phyloP scores from a whole-genome alignment of 1,284 basidiomycete genomes.

The Rhodotorula sp. region DNA sequence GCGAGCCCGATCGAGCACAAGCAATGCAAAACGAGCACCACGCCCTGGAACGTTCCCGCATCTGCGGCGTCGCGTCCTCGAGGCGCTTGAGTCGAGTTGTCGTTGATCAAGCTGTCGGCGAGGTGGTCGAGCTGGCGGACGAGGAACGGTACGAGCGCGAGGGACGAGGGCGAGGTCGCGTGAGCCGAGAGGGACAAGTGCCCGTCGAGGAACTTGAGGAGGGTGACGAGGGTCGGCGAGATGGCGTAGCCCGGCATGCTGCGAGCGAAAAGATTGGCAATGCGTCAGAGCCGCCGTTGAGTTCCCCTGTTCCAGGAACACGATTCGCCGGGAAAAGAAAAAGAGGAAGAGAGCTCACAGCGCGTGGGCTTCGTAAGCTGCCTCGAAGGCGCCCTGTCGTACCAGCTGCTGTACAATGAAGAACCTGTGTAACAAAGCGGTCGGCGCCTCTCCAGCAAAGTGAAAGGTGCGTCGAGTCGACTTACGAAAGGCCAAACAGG shows the following conservation, averaged over 20 bases:
- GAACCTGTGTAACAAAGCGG: constrained; percentile 12
- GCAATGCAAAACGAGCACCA: constrained; percentile 29
- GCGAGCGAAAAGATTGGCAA: too few species aligned
- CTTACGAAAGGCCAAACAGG: constrained; percentile 13
- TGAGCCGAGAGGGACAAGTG: constrained; percentile 18
- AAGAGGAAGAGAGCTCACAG: neutral
- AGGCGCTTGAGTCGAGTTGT: neutral
- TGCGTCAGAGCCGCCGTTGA: too few species aligned
- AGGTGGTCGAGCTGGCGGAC: constrained; percentile 11
- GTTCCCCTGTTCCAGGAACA: too few species aligned
- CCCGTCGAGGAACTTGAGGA: constrained; percentile 41
- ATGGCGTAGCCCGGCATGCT: constrained; percentile 29
- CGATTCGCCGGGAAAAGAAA: neutral
- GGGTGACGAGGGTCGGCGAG: constrained; percentile 19
- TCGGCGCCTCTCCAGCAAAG: neutral
- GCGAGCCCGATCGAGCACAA: constrained; percentile 20
- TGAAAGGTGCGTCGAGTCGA: neutral
- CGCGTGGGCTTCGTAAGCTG: constrained; percentile 10
- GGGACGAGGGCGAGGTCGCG: neutral
- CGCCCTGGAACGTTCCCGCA: constrained; percentile 24
- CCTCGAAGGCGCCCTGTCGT: constrained; percentile 1
- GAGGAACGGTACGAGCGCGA: constrained; percentile 21
- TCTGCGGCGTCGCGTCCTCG: constrained; percentile 19
- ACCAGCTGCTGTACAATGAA: constrained; percentile 28
- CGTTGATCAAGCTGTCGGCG: neutral